A percentile compares a stretch with the other conserved stretches of the same genome.
Evolutionary conservation across 2,329 filamentous ascomycete genomes (phyloP).

Genomic region (Myotisia sp.): DNA sequence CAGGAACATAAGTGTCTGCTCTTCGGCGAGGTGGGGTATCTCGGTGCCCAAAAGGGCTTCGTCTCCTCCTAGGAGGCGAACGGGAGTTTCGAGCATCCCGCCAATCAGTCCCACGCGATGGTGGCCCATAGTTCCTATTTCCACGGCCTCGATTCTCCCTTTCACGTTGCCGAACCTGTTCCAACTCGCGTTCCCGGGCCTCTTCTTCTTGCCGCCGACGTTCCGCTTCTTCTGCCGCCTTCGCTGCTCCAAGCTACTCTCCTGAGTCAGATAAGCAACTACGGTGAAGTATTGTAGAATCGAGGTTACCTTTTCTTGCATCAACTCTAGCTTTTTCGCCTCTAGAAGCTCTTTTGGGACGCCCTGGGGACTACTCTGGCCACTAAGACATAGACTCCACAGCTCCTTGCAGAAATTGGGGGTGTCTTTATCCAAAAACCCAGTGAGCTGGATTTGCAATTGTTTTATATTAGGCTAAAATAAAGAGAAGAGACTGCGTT

Average conservation of each 20-base stretch:
- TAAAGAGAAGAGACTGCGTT: slow-evolving; percentile 12
- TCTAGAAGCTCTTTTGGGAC: slow-evolving; percentile 90
- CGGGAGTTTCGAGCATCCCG: slow-evolving; percentile 36
- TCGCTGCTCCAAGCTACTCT: slow-evolving; percentile 70
- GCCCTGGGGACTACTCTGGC: slow-evolving; percentile 73
- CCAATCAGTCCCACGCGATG: slow-evolving; percentile 34
- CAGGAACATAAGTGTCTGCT: slow-evolving; percentile 44
- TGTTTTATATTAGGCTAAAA: slow-evolving; percentile 83
- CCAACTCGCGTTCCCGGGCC: slow-evolving; percentile 56
- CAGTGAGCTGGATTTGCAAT: slow-evolving; percentile 84
- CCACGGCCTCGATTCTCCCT: slow-evolving; percentile 27
- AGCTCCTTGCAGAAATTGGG: slow-evolving; percentile 80
- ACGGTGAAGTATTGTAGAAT: background rate
- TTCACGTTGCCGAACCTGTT: slow-evolving; percentile 48
- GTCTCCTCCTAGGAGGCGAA: slow-evolving; percentile 38
- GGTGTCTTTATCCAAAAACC: slow-evolving; percentile 88
- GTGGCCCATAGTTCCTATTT: slow-evolving; percentile 23
- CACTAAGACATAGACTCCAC: slow-evolving; percentile 83
- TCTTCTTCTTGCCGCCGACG: slow-evolving; percentile 57
- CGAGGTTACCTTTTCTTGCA: slow-evolving; percentile 68
- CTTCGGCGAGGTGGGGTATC: slow-evolving; percentile 36
- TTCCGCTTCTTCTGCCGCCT: slow-evolving; percentile 60
- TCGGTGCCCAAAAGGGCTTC: slow-evolving; percentile 34
- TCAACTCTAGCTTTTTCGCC: slow-evolving; percentile 87
- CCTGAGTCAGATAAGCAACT: slow-evolving; percentile 1